phyloP scores from a whole-genome alignment of 1,284 basidiomycete genomes.

The Microbotryomycetes sp. region DNA sequence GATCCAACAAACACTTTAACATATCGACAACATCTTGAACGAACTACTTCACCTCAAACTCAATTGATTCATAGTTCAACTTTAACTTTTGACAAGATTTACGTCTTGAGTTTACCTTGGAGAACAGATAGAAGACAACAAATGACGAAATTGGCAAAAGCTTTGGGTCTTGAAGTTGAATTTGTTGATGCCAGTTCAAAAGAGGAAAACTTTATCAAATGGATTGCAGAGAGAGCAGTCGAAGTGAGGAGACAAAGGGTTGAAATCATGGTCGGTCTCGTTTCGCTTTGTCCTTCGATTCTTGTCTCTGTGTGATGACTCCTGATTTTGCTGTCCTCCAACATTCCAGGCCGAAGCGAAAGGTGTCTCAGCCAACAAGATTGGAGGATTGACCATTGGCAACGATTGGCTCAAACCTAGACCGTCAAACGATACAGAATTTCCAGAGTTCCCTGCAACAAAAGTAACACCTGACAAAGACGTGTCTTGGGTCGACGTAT shows the following conservation, averaged over 20 bases:
- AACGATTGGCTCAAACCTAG: conserved; percentile 30
- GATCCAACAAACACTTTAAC: not conserved
- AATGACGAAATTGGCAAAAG: conserved; percentile 36
- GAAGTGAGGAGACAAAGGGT: conserved; percentile 31
- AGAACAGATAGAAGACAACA: conserved; percentile 34
- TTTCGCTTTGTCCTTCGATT: not conserved
- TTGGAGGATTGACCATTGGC: conserved; percentile 31
- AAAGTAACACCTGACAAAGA: conserved; percentile 1
- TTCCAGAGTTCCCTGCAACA: conserved; percentile 8
- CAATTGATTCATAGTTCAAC: conserved; percentile 34
- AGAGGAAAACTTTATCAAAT: conserved; percentile 35
- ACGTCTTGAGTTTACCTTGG: conserved; percentile 37
- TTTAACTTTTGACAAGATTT: conserved; percentile 38
- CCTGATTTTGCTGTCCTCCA: not conserved
- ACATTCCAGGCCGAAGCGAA: conserved; percentile 17
- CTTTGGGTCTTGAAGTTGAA: conserved; percentile 36
- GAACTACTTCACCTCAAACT: conserved; percentile 23
- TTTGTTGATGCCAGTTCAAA: conserved; percentile 39
- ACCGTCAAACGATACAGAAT: not conserved
- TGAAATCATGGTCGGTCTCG: conserved; percentile 22
- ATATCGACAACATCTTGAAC: conserved; percentile 33
- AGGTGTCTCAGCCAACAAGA: not conserved
- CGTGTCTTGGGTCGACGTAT: conserved; percentile 19
- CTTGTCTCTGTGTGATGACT: not conserved
- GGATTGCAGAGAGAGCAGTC: conserved; percentile 38